Base-by-base conservation (phyloP, 495 filamentous ascomycete species). In the Tuber indicum region DNA sequence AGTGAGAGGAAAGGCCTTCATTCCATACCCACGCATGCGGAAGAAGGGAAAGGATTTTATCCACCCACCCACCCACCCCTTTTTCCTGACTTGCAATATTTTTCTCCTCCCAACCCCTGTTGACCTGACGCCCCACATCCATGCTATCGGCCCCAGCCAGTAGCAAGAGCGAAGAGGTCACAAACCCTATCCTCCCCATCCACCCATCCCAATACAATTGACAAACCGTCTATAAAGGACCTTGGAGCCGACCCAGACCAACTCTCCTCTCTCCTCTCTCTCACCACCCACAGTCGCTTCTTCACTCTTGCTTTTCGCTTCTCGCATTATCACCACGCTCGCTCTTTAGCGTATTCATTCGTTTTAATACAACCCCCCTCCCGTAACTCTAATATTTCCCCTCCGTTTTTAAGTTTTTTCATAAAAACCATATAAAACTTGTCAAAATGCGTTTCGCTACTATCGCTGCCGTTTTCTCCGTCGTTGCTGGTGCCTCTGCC, bases 401-500 rank as follows among this genome's bases (percentile, higher is more conserved):
- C 58, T 32, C 16, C 6, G 39, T 49, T 58, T 72, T 73, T 46
- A 73, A 79, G 70, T 74, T 74, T 66, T 76, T 70, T 74, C n/a
- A 74, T 16, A 81, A 72, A 73, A 41, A 43, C 42, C 44, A 73
- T 82, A 89, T 90, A 94, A 94, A 52, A 75, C 70, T 85, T 82
- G 84, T 89, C 91, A 94, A 92, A 85, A 97, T 97, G 94, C 93
- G 93, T 91, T 93, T 92, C 92, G 88, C 91, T 82, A 84, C 87
- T 85, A 83, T 88, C 84, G 87, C 89, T 85, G 87, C 90, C 83
- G 89, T 89, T 85, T 89, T 89, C 82, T 86, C 90, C 84, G 89
- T 89, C 83, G 86, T 88, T 81, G 88, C 88, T 81, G 87, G 84
- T 77, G 85, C 84, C 80, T 86, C 84, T 79, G 82, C 79, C 8